Conservation (phyloP, 2,329 filamentous ascomycete genomes). For the Colletotrichum lentis region DNA sequence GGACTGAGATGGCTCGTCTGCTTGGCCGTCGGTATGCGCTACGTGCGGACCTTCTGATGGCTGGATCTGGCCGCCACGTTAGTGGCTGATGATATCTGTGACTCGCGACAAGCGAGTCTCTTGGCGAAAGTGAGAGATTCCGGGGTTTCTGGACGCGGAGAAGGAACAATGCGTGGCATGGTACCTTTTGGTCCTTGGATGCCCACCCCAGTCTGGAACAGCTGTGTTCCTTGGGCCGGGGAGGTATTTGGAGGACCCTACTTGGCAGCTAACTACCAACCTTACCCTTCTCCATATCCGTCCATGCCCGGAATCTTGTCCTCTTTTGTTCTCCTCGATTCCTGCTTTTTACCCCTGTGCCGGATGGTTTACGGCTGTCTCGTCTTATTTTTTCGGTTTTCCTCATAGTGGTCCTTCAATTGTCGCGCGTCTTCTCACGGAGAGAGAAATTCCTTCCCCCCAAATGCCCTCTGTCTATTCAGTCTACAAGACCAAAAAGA, state of each 20-base stretch:
- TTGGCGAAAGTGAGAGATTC: conserved; percentile 48
- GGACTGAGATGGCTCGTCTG: conserved; percentile 46
- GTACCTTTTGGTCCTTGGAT: conserved; percentile 40
- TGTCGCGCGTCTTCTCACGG: conserved; percentile 34
- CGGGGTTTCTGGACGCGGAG: conserved; percentile 48
- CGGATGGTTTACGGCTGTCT: conserved; percentile 40
- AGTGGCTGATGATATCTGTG: conserved; percentile 47
- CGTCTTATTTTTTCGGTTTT: conserved; percentile 38
- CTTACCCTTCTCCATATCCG: conserved; percentile 27
- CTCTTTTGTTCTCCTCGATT: conserved; percentile 30
- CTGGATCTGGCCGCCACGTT: conserved; percentile 40
- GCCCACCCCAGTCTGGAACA: conserved; percentile 26
- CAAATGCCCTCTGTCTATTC: conserved; percentile 39
- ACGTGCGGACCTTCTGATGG: conserved; percentile 25
- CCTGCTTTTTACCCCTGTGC: conserved; percentile 36
- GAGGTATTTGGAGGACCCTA: conserved; percentile 21
- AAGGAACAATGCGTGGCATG: conserved; percentile 52
- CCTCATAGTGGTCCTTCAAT: conserved; percentile 36
- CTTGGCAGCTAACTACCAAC: conserved; percentile 35
- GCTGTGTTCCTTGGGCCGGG: conserved; percentile 4
- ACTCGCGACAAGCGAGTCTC: conserved; percentile 38
- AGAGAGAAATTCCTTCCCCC: conserved; percentile 36
- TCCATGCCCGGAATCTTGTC: conserved; percentile 31
- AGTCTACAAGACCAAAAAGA: conserved; percentile 38
- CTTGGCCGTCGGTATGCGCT: conserved; percentile 17